Base-by-base conservation (phyloP, 1,284 basidiomycete species). In the Stereum hirsutum region DNA sequence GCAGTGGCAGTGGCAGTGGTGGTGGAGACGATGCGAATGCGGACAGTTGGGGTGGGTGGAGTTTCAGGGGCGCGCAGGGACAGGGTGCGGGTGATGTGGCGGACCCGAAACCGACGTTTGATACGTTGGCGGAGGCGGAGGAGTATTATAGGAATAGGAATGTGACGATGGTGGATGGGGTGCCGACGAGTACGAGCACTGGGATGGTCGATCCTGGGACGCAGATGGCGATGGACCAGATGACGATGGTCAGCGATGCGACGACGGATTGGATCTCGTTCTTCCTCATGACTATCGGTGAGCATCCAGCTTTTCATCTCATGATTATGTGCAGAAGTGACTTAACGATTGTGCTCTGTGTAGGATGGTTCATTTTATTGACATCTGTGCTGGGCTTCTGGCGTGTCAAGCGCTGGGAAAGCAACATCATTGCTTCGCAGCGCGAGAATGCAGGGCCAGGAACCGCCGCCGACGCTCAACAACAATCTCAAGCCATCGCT, bases 201-300 rank as follows among this genome's bases (percentile, higher is more conserved):
- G n/a, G n/a, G n/a, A n/a, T n/a, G n/a, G 42, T 43, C 15, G 41
- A 39, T 8, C 12, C 17, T 14, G 45, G 51, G 12, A 38, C 49
- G n/a, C 45, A 51, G 5, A 41, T 43, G 1, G 46, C 49, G 20
- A 45, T 46, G 21, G 48, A 52, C 26, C 46, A 46, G 1, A 34
- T 44, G 11, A 52, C 43, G 40, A 40, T 58, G 35, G 42, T 54
- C 17, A 55, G 54, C 19, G 76, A 78, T 48, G 72, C 76, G 15
- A 81, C 81, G 0, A 74, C 78, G 1, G 89, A 96, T 58, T 96
- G 89, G 89, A 69, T 97, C 35, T 86, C 88, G 10, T 96, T 96
- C 68, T 79, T 95, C 63, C 68, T 97, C 50, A 96, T 97, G 92
- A 89, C 85, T 26, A 65, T 92, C 38, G 89, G 84, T 81, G 52